A percentile compares a stretch with the other conserved stretches of the same genome.
phyloP scores from a whole-genome alignment of 2,329 filamentous ascomycete genomes.

The Apiospora aurea region DNA sequence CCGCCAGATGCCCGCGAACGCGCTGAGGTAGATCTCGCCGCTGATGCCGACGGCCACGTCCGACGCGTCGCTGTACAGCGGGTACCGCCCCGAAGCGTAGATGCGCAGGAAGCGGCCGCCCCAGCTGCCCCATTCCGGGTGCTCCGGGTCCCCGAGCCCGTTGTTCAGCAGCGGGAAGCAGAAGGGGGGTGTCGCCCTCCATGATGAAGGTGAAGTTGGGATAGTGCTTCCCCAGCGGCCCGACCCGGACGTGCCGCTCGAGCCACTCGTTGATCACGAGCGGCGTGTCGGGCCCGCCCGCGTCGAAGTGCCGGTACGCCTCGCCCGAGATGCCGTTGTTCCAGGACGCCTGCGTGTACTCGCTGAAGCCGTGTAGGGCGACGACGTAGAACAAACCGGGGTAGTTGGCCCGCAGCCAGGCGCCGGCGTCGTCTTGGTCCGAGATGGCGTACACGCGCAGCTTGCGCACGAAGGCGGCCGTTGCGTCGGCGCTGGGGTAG shows the following conservation, averaged over 20 bases:
- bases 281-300: conserved; percentile 49
- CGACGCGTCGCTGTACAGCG: conserved; percentile 27
- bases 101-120: conserved; percentile 43
- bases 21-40: conserved; percentile 27
- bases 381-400: conserved; percentile 57
- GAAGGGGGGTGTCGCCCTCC: conserved; percentile 54
- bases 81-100: conserved; percentile 23
- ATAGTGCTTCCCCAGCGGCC: conserved; percentile 45
- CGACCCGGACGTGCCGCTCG: conserved; percentile 53
- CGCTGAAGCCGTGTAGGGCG: conserved; percentile 55
- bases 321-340: conserved; percentile 60
- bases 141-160: conserved; percentile 49
- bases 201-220: conserved; percentile 52
- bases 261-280: conserved; percentile 55
- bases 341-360: conserved; percentile 63
- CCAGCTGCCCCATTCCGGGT: conserved; percentile 52
- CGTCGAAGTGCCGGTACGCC: conserved; percentile 51
- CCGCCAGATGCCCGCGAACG: conserved; percentile 33
- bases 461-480: conserved; percentile 26
- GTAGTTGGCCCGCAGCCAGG: conserved; percentile 55
- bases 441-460: conserved; percentile 56
- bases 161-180: conserved; percentile 54
- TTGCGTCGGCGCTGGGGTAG: conserved; percentile 45
- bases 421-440: conserved; percentile 58
- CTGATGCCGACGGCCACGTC: conserved; percentile 30